phyloP scores from a whole-genome alignment of 2,329 filamentous ascomycete genomes.

The Biscogniauxia marginata region DNA sequence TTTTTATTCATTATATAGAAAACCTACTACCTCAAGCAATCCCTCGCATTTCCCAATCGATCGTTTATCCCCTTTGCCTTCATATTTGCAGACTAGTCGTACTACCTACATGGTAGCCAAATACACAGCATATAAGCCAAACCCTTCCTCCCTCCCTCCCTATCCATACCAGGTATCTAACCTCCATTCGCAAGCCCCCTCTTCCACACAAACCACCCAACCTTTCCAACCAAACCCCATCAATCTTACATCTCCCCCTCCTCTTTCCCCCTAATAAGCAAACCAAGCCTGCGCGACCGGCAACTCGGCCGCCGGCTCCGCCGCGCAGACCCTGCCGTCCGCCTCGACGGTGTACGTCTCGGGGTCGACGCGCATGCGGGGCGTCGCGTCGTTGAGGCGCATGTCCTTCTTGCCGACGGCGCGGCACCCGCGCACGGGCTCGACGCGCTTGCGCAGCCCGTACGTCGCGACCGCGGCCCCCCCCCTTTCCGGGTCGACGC shows the following conservation, averaged over 20 bases:
- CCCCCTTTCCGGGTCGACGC: constrained; percentile 62
- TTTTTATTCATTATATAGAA: no score
- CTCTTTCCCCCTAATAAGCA: constrained; percentile 56
- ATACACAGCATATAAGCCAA: no score
- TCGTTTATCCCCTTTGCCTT: no score
- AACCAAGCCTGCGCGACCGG: constrained; percentile 78
- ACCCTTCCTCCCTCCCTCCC: no score
- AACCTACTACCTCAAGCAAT: no score
- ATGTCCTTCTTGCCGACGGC: constrained; percentile 79
- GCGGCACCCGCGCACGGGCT: constrained; percentile 75
- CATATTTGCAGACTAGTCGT: no score
- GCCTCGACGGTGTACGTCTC: constrained; percentile 88
- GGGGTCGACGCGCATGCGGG: constrained; percentile 86
- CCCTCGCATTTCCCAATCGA: no score
- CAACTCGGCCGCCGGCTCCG: constrained; percentile 68
- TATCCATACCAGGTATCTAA: no score
- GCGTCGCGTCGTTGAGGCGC: constrained; percentile 83
- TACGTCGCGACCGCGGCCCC: constrained; percentile 67
- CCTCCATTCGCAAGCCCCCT: no score
- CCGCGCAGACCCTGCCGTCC: constrained; percentile 71
- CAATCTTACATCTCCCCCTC: not conserved
- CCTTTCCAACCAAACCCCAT: no score
- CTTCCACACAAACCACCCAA: no score
- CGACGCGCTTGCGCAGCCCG: constrained; percentile 73
- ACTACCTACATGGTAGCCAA: no score